phyloP scores from a whole-genome alignment of 2,329 filamentous ascomycete species.

The Rhytidhysteron rufulum region DNA sequence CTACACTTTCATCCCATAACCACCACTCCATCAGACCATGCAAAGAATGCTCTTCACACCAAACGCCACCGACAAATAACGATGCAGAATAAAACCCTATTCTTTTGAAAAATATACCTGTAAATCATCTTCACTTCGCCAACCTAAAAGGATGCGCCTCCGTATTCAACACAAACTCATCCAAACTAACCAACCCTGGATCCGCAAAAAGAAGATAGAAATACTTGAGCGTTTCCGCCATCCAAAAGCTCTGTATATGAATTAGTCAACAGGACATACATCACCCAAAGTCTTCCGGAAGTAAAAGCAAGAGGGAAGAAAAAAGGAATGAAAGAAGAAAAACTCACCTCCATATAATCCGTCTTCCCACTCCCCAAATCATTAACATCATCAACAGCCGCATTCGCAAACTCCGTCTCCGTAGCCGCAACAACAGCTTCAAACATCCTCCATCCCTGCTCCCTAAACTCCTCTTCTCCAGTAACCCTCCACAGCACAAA shows the following conservation, averaged over 20 bases:
- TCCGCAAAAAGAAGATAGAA: constrained; percentile 46
- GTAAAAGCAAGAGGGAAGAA: too few relatives aligned
- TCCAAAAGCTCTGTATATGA: constrained; percentile 38
- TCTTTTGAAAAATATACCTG: too few relatives aligned
- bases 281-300: too few relatives aligned
- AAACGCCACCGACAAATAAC: too few relatives aligned
- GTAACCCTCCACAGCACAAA: constrained; percentile 58
- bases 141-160: constrained; percentile 45
- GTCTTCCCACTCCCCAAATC: constrained; percentile 21
- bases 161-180: constrained; percentile 48
- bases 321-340: too few relatives aligned
- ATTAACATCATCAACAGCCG: constrained; percentile 41
- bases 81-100: too few relatives aligned
- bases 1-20: too few relatives aligned
- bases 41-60: too few relatives aligned
- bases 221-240: constrained; percentile 48
- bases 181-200: constrained; percentile 40
- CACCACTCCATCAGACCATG: too few relatives aligned
- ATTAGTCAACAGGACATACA: neutral
- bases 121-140: too few relatives aligned
- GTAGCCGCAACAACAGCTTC: constrained; percentile 38
- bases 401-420: constrained; percentile 39
- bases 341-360: constrained; percentile 41
- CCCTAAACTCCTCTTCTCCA: constrained; percentile 42
- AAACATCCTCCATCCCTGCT: constrained; percentile 46